Percentiles rank a stretch among this genome's conserved stretches.
phyloP scores from a whole-genome alignment of 805 yeast species.

The Hanseniaspora lachancei region DNA sequence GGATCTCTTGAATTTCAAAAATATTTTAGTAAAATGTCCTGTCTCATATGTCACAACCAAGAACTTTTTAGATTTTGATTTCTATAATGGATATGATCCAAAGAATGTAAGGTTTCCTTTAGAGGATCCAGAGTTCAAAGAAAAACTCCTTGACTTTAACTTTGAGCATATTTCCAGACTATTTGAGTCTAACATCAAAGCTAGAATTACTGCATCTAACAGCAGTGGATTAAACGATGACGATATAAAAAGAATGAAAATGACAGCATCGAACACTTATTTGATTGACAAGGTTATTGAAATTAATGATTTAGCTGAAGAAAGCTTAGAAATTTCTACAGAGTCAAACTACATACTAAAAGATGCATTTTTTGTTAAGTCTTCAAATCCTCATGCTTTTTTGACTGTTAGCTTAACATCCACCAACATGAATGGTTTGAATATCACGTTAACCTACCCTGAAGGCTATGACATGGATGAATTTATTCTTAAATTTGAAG shows the following conservation, averaged over 20 bases:
- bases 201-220: slow-evolving; percentile 19
- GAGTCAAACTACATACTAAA: slow-evolving; percentile 14
- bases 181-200: slow-evolving; percentile 16
- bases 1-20: slow-evolving; percentile 21
- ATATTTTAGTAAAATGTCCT: slow-evolving; percentile 22
- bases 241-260: slow-evolving; percentile 23
- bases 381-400: slow-evolving; percentile 18
- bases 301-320: slow-evolving; percentile 22
- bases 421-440: slow-evolving; percentile 19
- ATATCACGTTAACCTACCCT: slow-evolving; percentile 22
- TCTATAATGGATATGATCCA: slow-evolving; percentile 19
- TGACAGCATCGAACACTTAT: slow-evolving; percentile 13
- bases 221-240: slow-evolving; percentile 21
- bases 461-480: slow-evolving; percentile 21
- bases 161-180: slow-evolving; percentile 19
- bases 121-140: slow-evolving; percentile 16
- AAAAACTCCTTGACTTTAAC: slow-evolving; percentile 20
- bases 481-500: slow-evolving; percentile 23
- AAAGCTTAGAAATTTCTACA: slow-evolving; percentile 1
- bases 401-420: slow-evolving; percentile 22
- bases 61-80: slow-evolving; percentile 13
- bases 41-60: slow-evolving; percentile 19
- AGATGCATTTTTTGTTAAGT: slow-evolving; percentile 20
- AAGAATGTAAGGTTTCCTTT: slow-evolving; percentile 14
- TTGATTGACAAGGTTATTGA: slow-evolving; percentile 17